Conservation (phyloP, 139 green algal species). For the Tetradesmus lagerheimii region DNA sequence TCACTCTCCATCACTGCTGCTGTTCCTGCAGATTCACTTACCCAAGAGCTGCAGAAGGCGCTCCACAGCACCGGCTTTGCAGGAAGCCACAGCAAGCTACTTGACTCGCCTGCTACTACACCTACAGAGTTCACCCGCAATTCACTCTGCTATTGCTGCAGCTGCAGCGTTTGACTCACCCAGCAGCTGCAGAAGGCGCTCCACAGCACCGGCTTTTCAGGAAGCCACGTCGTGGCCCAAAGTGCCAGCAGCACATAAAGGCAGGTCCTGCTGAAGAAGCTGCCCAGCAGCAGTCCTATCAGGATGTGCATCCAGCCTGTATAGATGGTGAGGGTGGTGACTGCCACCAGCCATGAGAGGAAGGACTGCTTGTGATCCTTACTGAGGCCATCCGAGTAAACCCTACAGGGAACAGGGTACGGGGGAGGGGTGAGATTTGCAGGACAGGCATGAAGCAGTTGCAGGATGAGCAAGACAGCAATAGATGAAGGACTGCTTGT, state of each 20-base stretch:
- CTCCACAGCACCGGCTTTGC: constrained; percentile 61
- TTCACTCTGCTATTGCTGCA: neutral
- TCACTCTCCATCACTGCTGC: neutral
- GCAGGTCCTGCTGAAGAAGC: constrained; percentile 45
- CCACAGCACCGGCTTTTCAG: constrained; percentile 61
- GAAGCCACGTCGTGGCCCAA: constrained; percentile 48
- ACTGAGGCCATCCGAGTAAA: constrained; percentile 52
- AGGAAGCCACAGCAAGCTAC: constrained; percentile 52
- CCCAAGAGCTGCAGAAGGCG: constrained; percentile 44
- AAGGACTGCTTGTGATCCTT: constrained; percentile 44
- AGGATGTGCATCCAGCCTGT: constrained; percentile 57
- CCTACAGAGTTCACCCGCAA: no score
- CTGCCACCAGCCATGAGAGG: constrained; percentile 16
- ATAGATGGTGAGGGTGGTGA: constrained; percentile 50
- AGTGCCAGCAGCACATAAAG: constrained; percentile 32
- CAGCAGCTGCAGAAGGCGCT: constrained; percentile 47
- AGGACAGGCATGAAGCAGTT: neutral
- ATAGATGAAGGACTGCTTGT: constrained; percentile 48
- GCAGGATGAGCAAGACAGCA: neutral
- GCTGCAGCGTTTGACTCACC: constrained; percentile 29
- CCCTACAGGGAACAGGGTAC: neutral
- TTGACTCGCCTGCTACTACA: no score
- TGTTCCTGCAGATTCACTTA: neutral
- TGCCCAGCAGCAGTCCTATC: constrained; percentile 24
- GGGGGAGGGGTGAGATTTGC: neutral